Evolutionary conservation across 2,329 filamentous ascomycete genomes (phyloP).

Genomic region (Neopestalotiopsis sp.): DNA sequence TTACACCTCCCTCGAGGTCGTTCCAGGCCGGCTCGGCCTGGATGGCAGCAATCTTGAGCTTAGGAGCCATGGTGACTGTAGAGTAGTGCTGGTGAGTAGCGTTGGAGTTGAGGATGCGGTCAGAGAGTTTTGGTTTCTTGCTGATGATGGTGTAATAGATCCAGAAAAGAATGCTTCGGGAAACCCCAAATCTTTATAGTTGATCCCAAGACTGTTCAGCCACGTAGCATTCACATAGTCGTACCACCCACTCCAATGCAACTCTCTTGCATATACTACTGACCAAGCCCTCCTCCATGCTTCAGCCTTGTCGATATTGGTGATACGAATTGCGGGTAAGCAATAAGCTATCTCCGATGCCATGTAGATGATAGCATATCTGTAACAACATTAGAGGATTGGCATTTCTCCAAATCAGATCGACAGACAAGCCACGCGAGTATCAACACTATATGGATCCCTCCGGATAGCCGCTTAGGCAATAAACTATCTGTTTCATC

Average conservation of each 20-base stretch:
- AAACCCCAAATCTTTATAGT: not conserved
- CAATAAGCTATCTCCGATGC: not conserved
- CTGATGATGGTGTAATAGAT: not conserved
- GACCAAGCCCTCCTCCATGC: too few relatives aligned
- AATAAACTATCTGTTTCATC: not conserved
- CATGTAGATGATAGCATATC: not conserved
- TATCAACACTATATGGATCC: not conserved
- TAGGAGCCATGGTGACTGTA: not conserved
- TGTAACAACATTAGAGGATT: not conserved
- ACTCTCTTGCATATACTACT: too few relatives aligned
- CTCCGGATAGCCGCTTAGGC: not conserved
- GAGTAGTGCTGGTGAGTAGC: not conserved
- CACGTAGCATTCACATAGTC: not conserved
- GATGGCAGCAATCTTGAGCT: constrained; percentile 39
- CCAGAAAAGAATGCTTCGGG: not conserved
- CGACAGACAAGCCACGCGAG: not conserved
- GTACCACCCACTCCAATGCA: not conserved
- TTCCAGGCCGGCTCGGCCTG: constrained; percentile 67
- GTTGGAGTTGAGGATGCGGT: not conserved
- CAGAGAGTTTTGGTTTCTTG: not conserved
- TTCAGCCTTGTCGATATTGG: not conserved
- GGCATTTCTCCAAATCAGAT: not conserved
- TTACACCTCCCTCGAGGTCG: constrained; percentile 57
- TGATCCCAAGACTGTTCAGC: not conserved
- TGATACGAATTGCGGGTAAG: not conserved